These are phyloP conservation scores for Lecanicillium sp. DNA, from an alignment of 2,329 filamentous ascomycete genomes.

Conservation along the genomic window DNA sequence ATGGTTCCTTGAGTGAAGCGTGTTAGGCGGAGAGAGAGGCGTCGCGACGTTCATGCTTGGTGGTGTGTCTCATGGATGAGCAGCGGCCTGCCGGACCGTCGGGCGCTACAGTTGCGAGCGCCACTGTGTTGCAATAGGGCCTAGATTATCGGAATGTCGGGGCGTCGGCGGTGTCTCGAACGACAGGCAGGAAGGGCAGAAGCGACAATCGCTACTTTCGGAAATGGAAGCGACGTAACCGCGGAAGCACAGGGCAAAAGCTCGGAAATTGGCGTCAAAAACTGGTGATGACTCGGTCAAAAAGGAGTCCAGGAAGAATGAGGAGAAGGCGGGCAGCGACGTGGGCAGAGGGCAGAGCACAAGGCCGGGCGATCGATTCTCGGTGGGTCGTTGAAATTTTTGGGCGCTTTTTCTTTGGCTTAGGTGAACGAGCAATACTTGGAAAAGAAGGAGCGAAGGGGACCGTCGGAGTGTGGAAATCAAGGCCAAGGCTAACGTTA, in stretches of 20 bases:
- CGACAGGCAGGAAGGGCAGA: no score
- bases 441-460: not conserved
- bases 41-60: conserved; percentile 8
- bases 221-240: not conserved
- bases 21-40: conserved; percentile 5
- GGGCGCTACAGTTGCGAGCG: conserved; percentile 7
- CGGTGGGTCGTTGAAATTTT: not conserved
- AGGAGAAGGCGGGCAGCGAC: conserved; percentile 5
- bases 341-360: not conserved
- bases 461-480: no score
- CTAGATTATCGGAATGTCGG: conserved; percentile 8
- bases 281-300: not conserved
- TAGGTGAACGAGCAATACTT: no score
- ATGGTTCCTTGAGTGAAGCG: conserved; percentile 5
- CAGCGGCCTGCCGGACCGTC: conserved; percentile 6
- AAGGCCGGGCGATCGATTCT: conserved; percentile 8
- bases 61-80: conserved; percentile 10
- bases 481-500: not conserved
- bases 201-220: no score
- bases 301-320: conserved; percentile 1
- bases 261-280: not conserved
- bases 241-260: not conserved
- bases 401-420: not conserved
- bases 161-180: conserved; percentile 5
- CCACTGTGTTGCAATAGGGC: conserved; percentile 7